Evolutionary conservation across 2,329 filamentous ascomycete genomes (phyloP).

Genomic region (Fusarium longipes): DNA sequence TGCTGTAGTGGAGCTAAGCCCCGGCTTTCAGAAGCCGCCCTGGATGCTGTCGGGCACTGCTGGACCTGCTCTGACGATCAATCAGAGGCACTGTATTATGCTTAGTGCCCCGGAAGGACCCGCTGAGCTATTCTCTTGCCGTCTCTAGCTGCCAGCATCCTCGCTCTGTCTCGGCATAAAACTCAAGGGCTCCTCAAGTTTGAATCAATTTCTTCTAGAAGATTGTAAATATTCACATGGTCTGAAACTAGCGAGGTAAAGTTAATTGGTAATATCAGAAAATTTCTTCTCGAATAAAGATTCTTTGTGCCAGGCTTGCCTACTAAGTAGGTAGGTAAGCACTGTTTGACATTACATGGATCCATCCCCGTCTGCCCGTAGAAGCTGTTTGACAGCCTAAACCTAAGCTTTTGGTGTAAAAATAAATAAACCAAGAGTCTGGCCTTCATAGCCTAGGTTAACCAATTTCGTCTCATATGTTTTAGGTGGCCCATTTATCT

Average conservation of each 20-base stretch:
- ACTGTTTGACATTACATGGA: background rate
- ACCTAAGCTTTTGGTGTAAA: too few relatives aligned
- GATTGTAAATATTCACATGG: constrained; percentile 24
- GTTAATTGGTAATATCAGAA: constrained; percentile 2
- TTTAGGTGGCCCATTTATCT: too few relatives aligned
- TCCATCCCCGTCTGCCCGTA: too few relatives aligned
- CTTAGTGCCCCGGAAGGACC: constrained; percentile 46
- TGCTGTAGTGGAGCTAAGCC: constrained; percentile 27
- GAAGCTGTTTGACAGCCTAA: background rate
- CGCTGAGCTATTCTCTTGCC: constrained; percentile 35
- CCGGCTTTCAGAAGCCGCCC: constrained; percentile 36
- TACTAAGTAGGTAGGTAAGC: too few relatives aligned
- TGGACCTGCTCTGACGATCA: constrained; percentile 31
- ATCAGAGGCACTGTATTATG: constrained; percentile 47
- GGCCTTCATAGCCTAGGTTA: too few relatives aligned
- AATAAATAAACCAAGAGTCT: too few relatives aligned
- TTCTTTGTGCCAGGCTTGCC: background rate
- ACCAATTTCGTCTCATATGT: too few relatives aligned
- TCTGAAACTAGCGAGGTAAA: constrained; percentile 1
- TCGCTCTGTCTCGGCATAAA: constrained; percentile 48
- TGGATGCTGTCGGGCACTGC: constrained; percentile 23
- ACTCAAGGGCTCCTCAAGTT: constrained; percentile 11
- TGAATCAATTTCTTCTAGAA: constrained; percentile 12
- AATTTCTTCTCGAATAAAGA: background rate
- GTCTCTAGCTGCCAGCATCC: constrained; percentile 14